These are phyloP conservation scores for Mycena belliarum DNA, from an alignment of 768 basidiomycete genomes.

Conservation along the genomic window DNA sequence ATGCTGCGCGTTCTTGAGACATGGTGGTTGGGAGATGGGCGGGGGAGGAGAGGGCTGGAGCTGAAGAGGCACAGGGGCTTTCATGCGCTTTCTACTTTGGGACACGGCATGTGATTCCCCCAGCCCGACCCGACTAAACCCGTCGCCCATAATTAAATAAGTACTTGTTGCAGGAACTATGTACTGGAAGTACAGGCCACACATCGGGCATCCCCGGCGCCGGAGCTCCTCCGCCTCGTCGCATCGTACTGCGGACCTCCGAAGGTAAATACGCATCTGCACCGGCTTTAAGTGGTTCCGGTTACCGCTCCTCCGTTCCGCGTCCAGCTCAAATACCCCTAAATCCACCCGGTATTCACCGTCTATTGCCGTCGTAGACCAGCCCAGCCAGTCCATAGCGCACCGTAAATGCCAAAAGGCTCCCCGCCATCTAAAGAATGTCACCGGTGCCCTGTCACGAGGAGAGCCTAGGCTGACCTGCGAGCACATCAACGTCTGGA, in stretches of 20 bases:
- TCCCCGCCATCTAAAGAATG: conserved; percentile 56
- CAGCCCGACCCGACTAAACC: neutral
- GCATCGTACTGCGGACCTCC: too few relatives aligned
- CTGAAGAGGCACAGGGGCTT: neutral
- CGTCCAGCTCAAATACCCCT: neutral
- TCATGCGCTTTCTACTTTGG: neutral
- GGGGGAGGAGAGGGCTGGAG: neutral
- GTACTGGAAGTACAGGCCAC: too few relatives aligned
- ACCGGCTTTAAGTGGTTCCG: too few relatives aligned
- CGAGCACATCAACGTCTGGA: conserved; percentile 66
- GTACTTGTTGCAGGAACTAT: too few relatives aligned
- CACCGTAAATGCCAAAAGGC: conserved; percentile 78
- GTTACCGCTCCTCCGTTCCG: neutral
- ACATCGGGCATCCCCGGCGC: too few relatives aligned
- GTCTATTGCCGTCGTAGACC: conserved; percentile 89
- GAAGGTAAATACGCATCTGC: conserved; percentile 9
- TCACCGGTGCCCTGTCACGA: neutral
- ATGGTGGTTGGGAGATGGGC: conserved; percentile 37
- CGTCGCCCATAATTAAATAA: neutral
- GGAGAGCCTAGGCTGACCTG: conserved; percentile 52
- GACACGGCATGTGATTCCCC: conserved; percentile 7
- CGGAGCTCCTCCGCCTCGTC: too few relatives aligned
- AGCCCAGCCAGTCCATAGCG: conserved; percentile 89
- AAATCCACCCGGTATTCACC: conserved; percentile 40
- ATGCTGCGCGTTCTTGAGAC: conserved; percentile 67